Base-by-base conservation (phyloP, 1,139 yeast genomes). In the Suhomyces bokatorum region DNA sequence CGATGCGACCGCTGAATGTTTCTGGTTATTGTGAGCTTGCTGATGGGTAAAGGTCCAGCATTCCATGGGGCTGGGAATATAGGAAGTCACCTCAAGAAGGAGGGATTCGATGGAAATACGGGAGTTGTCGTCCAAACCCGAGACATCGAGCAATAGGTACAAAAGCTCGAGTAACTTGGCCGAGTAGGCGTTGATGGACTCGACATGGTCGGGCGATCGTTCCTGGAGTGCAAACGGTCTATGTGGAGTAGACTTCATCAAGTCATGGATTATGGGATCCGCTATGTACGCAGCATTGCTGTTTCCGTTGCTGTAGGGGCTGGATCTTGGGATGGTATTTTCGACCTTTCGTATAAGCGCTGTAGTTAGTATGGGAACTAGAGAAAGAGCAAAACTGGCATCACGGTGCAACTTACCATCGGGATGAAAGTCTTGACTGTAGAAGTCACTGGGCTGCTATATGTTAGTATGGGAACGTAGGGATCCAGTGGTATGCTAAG, bases 191-290 rank as follows among this genome's bases (percentile, higher is more conserved):
- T 57, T 53, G 11, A 65, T 56, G 22, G 59, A 53, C 30, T 57
- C 56, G 24, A 30, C 42, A 17, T 30, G 29, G 3, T 45, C 45
- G 7, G 28, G 36, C 3, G 30, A 11, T 9, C 40, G 31, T 8
- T 37, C 47, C 14, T 32, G 38, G 14, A 37, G 22, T 1, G 48
- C 39, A 3, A 53, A 42, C 15, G 55, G 46, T 13, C 52, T 48
- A 43, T 66, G 73, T 9, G 72, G 71, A 27, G 55, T 59, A 22
- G 71, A 50, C 43, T 67, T 70, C 59, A 60, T 52, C 42, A 72
- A 57, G 39, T 68, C 72, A 20, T 55, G 47, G 17, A 62, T 46
- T 8, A 69, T 63, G 7, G 73, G 72, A 45, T 64, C 69, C 26
- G 59, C 48, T 66, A 29, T 60, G 15, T 43, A 39, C 8, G 29